Evolutionary conservation across 2,329 filamentous ascomycete species (phyloP).

Genomic region (Chaetomium olivaceum): DNA sequence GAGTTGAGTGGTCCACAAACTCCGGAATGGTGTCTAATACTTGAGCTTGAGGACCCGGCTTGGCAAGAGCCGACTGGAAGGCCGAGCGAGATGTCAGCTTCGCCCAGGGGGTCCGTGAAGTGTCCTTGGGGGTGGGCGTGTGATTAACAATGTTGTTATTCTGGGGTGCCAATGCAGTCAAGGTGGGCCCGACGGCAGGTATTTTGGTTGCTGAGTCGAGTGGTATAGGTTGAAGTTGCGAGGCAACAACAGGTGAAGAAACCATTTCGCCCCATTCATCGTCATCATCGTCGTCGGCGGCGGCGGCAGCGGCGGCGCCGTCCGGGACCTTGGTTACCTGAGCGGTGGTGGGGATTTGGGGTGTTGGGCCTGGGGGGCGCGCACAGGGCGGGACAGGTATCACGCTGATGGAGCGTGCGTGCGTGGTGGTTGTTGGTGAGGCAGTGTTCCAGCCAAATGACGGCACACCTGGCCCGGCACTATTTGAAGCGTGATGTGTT

Average conservation of each 20-base stretch:
- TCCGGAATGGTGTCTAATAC: background rate
- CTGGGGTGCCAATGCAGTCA: background rate
- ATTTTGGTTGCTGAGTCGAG: background rate
- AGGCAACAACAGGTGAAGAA: constrained; percentile 38
- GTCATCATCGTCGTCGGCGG: constrained; percentile 43
- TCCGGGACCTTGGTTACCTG: background rate
- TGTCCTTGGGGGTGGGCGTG: background rate
- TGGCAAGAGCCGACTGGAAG: constrained; percentile 22
- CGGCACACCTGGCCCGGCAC: constrained; percentile 22
- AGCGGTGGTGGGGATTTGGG: background rate
- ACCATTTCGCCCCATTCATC: constrained; percentile 66
- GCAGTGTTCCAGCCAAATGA: constrained; percentile 33
- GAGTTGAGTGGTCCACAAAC: background rate
- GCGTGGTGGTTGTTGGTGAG: constrained; percentile 11
- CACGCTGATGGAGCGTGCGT: background rate
- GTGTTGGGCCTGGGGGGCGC: no score
- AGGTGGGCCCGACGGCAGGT: background rate
- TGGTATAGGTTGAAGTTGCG: constrained; percentile 15
- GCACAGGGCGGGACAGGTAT: background rate
- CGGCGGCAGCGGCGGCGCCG: background rate
- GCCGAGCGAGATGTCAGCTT: constrained; percentile 31
- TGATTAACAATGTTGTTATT: background rate
- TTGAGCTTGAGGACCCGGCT: background rate
- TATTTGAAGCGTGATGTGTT: constrained; percentile 26
- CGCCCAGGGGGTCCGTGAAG: constrained; percentile 23